Evolutionary conservation across 2,329 filamentous ascomycete species (phyloP), one percentile per base, ranked within the genome.

Genomic region (Epichloe festucae): DNA sequence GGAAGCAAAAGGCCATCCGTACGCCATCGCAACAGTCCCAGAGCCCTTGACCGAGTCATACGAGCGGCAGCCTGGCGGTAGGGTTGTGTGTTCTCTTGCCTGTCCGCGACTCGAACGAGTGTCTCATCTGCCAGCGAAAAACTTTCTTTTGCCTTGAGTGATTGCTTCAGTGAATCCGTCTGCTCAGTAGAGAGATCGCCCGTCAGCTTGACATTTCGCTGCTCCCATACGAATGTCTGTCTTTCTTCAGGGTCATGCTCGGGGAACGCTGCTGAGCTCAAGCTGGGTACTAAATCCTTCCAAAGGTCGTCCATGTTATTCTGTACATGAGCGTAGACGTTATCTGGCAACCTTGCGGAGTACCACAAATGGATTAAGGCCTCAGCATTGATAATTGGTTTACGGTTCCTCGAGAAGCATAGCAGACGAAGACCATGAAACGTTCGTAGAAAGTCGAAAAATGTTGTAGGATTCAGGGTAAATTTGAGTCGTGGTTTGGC

Each of bases 331-430:
- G 5, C 19, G 23, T 31, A 17, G n/a, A 51, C 19, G 3, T 39
- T 3, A 14, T 7, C 12, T 12, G 61, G 50, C 38, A 61, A 47
- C 43, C 49, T 55, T 11, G 51, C 38, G 10, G 62, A 63, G 49
- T 64, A 64, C 60, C 58, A 63, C 12, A 63, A 21, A 45, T 64
- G 59, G 3, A 59, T 53, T 12, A 54, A 48, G 2, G 56, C 51
- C 21, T 64, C 62, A 1, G 62, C 60, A 44, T 59, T 60, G 5
- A 51, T 5, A 0, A 48, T 12, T 4, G 56, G 51, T 15, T 62
- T 51, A 34, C 48, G 27, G 1, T 15, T 34, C 5, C n/a, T 27
- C 23, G 23, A 34, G 7, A 41, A 34, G n/a, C 21, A 42, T 10
- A 48, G 10, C 23, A 48, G 47, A 34, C 1, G 5, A 15, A 48